Evolutionary conservation across 257 asterid species (phyloP), one percentile per base, ranked within the genome.

Genomic region (Orobanche coerulescens): DNA sequence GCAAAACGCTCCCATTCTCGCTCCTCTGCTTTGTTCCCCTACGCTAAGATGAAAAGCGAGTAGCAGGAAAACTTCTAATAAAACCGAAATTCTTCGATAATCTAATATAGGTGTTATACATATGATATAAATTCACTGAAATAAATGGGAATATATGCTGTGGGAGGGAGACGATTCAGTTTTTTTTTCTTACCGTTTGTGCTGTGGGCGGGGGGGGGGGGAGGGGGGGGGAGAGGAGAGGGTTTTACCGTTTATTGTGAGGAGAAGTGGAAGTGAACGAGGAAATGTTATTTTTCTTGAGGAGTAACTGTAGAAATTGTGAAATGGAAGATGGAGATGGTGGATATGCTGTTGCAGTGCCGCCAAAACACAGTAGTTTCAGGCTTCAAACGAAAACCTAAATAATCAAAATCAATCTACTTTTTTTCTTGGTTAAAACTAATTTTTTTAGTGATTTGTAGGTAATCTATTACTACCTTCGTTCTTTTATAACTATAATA

Each of bases 1-100:
- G 67, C 70, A 68, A 70, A 57, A 70, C 11, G 75, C 74, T 22
- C 85, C 90, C 95, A 86, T 86, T 52, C 59, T 63, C 70, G 61
- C 49, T 56, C 51, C 10, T 52, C 67, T 25, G 59, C 34, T 31
- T n/a, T 44, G 51, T 55, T 57, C 51, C 25, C 59, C 37, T 36
- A 37, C 22, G 61, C 76, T 48, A 47, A 50, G 26, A 67, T 2
- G 34, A 34, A 43, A 23, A 13, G 13, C 51, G 26, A 62, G 28
- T 43, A 42, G 51, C 52, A 36, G 12, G 16, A 36, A 44, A 39
- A n/a, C 0, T 4, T 36, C 19, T 1, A 67, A 49, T 26, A 36
- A 28, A 64, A 37, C 50, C 50, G 57, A 26, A 72, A 57, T 65
- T 59, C 63, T 14, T 44, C 47, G 13, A 4, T n/a, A 60, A 24